phyloP scores from a whole-genome alignment of 768 basidiomycete species.

The Agrocybe pediades region DNA sequence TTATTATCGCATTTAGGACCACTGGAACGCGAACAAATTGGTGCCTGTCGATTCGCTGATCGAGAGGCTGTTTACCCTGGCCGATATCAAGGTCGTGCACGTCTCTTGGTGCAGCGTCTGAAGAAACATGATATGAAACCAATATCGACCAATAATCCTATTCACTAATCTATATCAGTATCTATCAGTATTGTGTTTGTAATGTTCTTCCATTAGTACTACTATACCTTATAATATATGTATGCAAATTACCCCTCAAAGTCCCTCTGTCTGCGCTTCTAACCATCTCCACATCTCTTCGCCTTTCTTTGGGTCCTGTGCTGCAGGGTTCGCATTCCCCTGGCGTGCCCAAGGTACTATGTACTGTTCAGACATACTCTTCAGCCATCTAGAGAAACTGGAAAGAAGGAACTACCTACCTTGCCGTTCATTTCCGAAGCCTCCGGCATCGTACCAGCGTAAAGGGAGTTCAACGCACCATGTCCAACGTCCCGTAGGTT shows the following conservation, averaged over 20 bases:
- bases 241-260: no score
- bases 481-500: slow-evolving; percentile 29
- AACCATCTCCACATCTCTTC: slow-evolving; percentile 41
- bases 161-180: no score
- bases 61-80: neutral
- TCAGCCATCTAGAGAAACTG: neutral
- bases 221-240: no score
- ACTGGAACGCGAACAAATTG: neutral
- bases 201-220: no score
- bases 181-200: no score
- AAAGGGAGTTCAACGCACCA: slow-evolving; percentile 52
- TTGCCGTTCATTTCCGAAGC: slow-evolving; percentile 46
- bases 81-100: neutral
- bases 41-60: neutral
- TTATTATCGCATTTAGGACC: neutral
- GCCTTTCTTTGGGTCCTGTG: slow-evolving; percentile 28
- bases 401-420: slow-evolving; percentile 33
- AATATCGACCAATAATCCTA: no score
- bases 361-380: slow-evolving; percentile 27
- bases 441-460: slow-evolving; percentile 46
- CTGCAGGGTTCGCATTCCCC: slow-evolving; percentile 19
- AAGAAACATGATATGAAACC: no score
- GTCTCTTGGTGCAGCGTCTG: neutral
- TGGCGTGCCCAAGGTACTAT: slow-evolving; percentile 46
- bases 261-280: slow-evolving; percentile 37